phyloP scores from a whole-genome alignment of 2,329 filamentous ascomycete genomes.

The Beauveria medogensis region DNA sequence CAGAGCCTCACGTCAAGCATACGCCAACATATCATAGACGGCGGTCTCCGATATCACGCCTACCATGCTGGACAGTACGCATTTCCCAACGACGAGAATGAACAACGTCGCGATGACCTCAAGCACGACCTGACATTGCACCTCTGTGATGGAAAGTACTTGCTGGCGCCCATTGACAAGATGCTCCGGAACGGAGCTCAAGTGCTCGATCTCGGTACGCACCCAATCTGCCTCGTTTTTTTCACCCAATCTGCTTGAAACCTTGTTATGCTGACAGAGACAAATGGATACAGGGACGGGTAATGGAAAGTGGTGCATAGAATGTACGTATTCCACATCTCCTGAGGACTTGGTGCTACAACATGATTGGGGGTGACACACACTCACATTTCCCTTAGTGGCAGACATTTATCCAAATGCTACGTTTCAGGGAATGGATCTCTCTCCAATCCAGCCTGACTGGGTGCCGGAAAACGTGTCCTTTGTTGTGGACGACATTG shows the following conservation, averaged over 20 bases:
- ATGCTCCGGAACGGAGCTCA: slow-evolving; percentile 27
- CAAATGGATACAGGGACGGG: slow-evolving; percentile 19
- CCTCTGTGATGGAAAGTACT: slow-evolving; percentile 31
- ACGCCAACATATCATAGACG: slow-evolving; percentile 34
- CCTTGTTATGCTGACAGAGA: slow-evolving; percentile 13
- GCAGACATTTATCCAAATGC: slow-evolving; percentile 38
- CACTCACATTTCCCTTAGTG: slow-evolving; percentile 25
- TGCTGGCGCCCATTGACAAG: slow-evolving; percentile 36
- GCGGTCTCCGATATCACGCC: slow-evolving; percentile 31
- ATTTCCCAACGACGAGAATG: slow-evolving; percentile 36
- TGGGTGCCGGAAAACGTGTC: slow-evolving; percentile 43
- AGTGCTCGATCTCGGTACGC: slow-evolving; percentile 39
- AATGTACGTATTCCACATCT: slow-evolving; percentile 30
- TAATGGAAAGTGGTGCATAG: slow-evolving; percentile 43
- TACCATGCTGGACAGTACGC: slow-evolving; percentile 34
- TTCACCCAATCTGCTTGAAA: neutral
- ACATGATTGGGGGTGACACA: neutral
- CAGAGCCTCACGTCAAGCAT: slow-evolving; percentile 35
- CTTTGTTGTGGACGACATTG: slow-evolving; percentile 45
- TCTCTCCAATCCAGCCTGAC: slow-evolving; percentile 45
- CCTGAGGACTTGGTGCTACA: neutral
- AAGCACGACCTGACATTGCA: slow-evolving; percentile 33
- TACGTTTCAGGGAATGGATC: slow-evolving; percentile 39
- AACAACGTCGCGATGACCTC: slow-evolving; percentile 34
- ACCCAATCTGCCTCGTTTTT: neutral